Conservation (phyloP, 805 yeast species). For the Wickerhamomyces sydowiorum region DNA sequence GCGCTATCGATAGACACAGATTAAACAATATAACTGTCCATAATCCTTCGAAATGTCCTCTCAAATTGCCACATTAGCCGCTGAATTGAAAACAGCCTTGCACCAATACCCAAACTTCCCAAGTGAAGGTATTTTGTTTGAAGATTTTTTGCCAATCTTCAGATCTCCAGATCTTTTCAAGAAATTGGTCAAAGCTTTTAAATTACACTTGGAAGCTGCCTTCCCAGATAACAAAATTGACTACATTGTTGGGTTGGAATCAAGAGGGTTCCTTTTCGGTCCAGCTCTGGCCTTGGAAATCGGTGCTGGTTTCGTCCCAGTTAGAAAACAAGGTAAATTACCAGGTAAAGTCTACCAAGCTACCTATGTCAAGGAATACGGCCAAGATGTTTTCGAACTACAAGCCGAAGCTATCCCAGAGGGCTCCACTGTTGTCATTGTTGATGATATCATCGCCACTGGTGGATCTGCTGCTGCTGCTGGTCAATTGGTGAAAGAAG, state of each 20-base stretch:
- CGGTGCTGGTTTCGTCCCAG: conserved; percentile 88
- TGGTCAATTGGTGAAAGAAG: conserved; percentile 67
- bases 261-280: conserved; percentile 95
- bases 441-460: conserved; percentile 96
- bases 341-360: conserved; percentile 81
- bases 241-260: conserved; percentile 89
- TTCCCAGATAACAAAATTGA: conserved; percentile 63
- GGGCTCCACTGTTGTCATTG: conserved; percentile 78
- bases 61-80: conserved; percentile 25
- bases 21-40: too few relatives aligned
- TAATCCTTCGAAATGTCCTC: conserved; percentile 7
- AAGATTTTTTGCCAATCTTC: conserved; percentile 95
- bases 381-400: conserved; percentile 82
- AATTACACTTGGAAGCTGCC: conserved; percentile 56
- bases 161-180: conserved; percentile 75
- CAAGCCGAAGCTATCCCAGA: conserved; percentile 76
- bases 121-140: conserved; percentile 83
- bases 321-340: conserved; percentile 91
- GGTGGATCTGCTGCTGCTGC: conserved; percentile 97
- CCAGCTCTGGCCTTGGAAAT: conserved; percentile 90
- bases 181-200: conserved; percentile 75
- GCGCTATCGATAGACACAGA: too few relatives aligned
- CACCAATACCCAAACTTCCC: conserved; percentile 94
- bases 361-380: conserved; percentile 85
- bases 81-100: conserved; percentile 46